These are phyloP conservation scores for Rostrohypoxylon terebratum DNA, from an alignment of 495 filamentous ascomycete genomes.

Conservation along the genomic window DNA sequence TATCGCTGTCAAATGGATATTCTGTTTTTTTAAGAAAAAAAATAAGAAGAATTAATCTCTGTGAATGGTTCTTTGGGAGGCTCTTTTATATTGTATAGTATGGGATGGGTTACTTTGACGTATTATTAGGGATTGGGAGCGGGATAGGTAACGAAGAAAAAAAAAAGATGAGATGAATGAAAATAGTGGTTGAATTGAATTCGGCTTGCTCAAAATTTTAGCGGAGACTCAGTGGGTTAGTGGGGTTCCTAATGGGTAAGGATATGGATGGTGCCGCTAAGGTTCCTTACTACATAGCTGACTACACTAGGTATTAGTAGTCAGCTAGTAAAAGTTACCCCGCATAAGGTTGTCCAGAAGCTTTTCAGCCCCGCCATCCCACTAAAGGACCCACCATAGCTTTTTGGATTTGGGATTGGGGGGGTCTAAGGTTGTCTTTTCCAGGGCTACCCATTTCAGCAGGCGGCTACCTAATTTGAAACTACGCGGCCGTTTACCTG, in stretches of 20 bases:
- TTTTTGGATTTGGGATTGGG: constrained; percentile 5
- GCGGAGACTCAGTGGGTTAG: constrained; percentile 26
- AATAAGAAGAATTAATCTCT: too few species aligned
- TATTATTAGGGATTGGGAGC: neutral
- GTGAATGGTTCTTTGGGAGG: too few species aligned
- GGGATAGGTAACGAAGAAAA: neutral
- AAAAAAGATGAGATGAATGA: constrained; percentile 10
- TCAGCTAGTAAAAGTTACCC: constrained; percentile 23
- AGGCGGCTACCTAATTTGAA: constrained; percentile 10
- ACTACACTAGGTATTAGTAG: too few species aligned
- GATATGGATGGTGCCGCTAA: too few species aligned
- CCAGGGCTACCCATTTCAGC: neutral
- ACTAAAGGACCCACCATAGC: constrained; percentile 9
- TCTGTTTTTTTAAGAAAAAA: neutral
- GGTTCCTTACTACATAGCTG: neutral
- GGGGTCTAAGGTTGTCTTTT: too few species aligned
- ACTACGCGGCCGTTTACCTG: constrained; percentile 29
- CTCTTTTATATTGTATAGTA: neutral
- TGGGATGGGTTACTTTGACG: neutral
- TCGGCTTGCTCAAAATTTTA: constrained; percentile 36
- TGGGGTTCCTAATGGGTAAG: neutral
- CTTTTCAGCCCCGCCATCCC: constrained; percentile 3
- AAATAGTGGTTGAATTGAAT: constrained; percentile 18
- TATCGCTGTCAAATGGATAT: neutral
- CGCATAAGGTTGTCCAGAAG: neutral